A percentile compares a stretch with the other conserved stretches of the same genome.
phyloP scores from a whole-genome alignment of 306 rosid genomes.

The Prunus mongolica region DNA sequence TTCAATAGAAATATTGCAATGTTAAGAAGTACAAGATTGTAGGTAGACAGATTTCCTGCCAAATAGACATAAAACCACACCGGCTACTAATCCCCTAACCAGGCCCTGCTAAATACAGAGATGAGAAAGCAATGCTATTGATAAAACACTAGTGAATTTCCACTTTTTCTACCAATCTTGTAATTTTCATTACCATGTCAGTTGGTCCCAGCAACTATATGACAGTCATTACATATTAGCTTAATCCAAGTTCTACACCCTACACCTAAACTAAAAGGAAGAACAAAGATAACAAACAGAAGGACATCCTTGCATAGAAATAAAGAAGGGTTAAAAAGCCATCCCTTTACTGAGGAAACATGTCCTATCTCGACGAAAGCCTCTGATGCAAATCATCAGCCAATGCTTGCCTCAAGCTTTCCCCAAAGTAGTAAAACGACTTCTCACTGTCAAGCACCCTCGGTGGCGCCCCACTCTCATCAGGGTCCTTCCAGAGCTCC shows the following conservation, averaged over 20 bases:
- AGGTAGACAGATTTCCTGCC: neutral
- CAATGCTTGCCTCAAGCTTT: constrained; percentile 78
- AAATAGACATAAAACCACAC: neutral
- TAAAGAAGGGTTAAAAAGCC: neutral
- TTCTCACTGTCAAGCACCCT: constrained; percentile 70
- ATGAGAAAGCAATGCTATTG: neutral
- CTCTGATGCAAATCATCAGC: constrained; percentile 93
- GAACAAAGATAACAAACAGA: neutral
- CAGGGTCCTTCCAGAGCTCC: constrained; percentile 80
- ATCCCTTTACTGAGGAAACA: neutral
- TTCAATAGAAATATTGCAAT: neutral
- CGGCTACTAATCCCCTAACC: neutral
- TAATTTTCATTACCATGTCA: constrained; percentile 18
- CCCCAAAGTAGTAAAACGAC: constrained; percentile 63
- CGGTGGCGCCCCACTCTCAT: constrained; percentile 66
- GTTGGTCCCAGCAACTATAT: constrained; percentile 12
- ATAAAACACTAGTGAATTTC: neutral
- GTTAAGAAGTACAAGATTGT: neutral
- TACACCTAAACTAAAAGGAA: constrained; percentile 9
- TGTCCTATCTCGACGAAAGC: constrained; percentile 66
- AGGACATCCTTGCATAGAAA: constrained; percentile 3
- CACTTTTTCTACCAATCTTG: neutral
- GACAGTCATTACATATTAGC: constrained; percentile 4
- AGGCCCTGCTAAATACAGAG: neutral
- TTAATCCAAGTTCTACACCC: constrained; percentile 15